Evolutionary conservation across 495 filamentous ascomycete species (phyloP), one percentile per base, ranked within the genome.

Genomic region (Neurospora sp.): DNA sequence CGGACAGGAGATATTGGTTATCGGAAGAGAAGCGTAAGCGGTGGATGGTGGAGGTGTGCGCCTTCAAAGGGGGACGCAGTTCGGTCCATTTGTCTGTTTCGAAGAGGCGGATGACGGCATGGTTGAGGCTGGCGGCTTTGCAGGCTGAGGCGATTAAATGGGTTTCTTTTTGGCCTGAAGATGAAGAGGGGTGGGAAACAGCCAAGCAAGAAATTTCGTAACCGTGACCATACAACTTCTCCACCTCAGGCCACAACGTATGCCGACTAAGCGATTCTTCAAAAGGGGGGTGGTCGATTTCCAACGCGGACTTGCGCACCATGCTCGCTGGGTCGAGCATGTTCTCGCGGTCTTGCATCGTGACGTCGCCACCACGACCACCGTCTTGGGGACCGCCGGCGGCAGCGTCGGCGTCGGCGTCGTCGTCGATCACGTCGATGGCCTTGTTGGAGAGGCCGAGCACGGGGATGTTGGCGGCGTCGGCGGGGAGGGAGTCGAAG

Each of bases 171-270:
- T 27, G 4, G 10, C 4, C 48, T 2, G 20, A 59, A 31, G 48
- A 44, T 18, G 5, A 16, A 20, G 54, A 23, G 2, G 54, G 54
- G 74, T 92, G 88, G 76, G 89, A 93, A 9, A 90, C 88, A n/a
- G 94, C 92, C 31, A 97, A 89, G 11, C 93, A 90, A 27, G 94
- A 96, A 48, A 99, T 96, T 81, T 99, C 96, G 83, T 97, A 97
- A n/a, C 96, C 96, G 82, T 99, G 96, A 7, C 96, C 96, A 81
- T 99, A 99, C 6, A 99, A 88, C 82, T 99, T 99, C 79, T 98
- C 96, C 48, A 88, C 89, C 76, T 99, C 96, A 0, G 96, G 96
- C 94, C 94, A 99, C 37, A 99, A 87, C 4, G 94, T 97, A 77
- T 97, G 91, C 9, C 96, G 90, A 40, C 93, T 90, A 16, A 99